Percentiles rank a stretch among this genome's conserved stretches.
Conservation (phyloP, 768 basidiomycete genomes). For the Neoboletus magnificus region DNA sequence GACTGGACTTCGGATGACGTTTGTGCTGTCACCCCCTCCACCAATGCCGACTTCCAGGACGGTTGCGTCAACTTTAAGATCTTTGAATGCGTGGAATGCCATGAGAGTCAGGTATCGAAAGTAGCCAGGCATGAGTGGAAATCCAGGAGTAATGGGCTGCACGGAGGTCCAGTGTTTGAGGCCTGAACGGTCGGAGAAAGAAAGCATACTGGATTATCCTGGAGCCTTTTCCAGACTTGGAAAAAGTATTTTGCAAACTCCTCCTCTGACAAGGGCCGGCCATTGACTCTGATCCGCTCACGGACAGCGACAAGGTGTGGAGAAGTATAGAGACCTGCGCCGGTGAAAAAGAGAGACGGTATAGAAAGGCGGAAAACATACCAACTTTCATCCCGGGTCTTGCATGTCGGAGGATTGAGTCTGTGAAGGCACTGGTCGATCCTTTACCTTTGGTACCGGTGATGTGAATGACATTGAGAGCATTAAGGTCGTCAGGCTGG, state of each 20-base stretch:
- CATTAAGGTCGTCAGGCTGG: conserved; percentile 80
- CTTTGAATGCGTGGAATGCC: conserved; percentile 86
- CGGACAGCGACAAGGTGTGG: conserved; percentile 95
- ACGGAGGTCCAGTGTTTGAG: conserved; percentile 3
- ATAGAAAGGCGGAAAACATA: conserved; percentile 32
- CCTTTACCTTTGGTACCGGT: conserved; percentile 99
- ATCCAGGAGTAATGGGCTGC: conserved; percentile 50
- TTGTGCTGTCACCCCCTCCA: conserved; percentile 92
- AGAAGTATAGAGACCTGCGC: conserved; percentile 87
- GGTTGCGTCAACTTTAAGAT: conserved; percentile 80
- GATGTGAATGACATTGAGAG: conserved; percentile 90
- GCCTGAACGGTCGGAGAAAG: background rate
- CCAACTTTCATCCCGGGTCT: conserved; percentile 80
- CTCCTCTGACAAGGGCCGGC: conserved; percentile 82
- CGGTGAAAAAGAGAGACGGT: background rate
- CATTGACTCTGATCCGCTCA: conserved; percentile 93
- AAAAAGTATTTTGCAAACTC: conserved; percentile 91
- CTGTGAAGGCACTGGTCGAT: conserved; percentile 91
- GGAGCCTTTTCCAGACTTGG: conserved; percentile 88
- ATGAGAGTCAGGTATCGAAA: conserved; percentile 92
- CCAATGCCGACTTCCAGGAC: conserved; percentile 97
- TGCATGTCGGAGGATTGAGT: conserved; percentile 78
- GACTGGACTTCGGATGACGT: conserved; percentile 88
- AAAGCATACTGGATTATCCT: conserved; percentile 56
- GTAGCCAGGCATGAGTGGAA: conserved; percentile 80